phyloP scores from a whole-genome alignment of 257 asterid genomes.

The Solanum bulbocastanum region DNA sequence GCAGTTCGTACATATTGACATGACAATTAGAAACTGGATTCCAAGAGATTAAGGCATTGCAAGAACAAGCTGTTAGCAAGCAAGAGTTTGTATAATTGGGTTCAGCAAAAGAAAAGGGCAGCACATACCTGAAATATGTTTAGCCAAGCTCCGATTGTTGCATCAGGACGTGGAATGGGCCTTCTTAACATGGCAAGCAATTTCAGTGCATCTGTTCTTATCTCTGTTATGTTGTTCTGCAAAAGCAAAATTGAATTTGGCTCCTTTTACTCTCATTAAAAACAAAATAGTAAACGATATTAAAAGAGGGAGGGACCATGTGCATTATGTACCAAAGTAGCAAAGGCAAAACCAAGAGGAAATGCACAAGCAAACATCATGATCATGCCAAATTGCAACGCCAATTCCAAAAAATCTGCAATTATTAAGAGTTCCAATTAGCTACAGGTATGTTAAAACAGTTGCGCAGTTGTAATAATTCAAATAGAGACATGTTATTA shows the following conservation, averaged over 20 bases:
- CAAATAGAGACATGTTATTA: not conserved
- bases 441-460: not conserved
- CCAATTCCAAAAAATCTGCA: constrained; percentile 91
- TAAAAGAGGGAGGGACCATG: not conserved
- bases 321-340: constrained; percentile 53
- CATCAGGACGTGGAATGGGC: constrained; percentile 79
- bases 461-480: not conserved
- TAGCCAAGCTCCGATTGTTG: constrained; percentile 94
- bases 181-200: constrained; percentile 82
- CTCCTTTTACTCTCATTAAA: not conserved
- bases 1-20: constrained; percentile 85
- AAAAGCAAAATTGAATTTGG: not conserved
- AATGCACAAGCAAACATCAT: constrained; percentile 99
- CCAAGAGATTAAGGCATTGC: constrained; percentile 3
- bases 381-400: constrained; percentile 89
- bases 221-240: constrained; percentile 83
- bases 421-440: not conserved
- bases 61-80: not conserved
- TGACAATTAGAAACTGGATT: constrained; percentile 72
- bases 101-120: not conserved
- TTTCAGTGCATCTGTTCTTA: constrained; percentile 89
- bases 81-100: not conserved
- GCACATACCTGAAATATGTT: constrained; percentile 79
- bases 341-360: constrained; percentile 88
- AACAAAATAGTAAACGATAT: not conserved